Evolutionary conservation across 176 grass and related monocot genomes (phyloP).

Genomic region (Urochloa ruziziensis): DNA sequence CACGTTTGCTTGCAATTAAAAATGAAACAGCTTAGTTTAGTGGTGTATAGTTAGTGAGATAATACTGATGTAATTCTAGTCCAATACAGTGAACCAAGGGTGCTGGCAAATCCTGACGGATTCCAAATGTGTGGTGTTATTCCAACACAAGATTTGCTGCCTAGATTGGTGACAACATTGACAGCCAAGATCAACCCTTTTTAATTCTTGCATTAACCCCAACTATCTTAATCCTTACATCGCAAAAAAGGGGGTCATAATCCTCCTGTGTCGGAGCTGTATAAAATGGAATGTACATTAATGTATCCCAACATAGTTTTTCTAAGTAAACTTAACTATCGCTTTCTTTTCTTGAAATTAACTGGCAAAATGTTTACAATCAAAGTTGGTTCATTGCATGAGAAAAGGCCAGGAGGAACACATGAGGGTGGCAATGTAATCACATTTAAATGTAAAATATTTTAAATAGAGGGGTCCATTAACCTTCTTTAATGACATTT

Average conservation of each 20-base stretch:
- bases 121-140: constrained; percentile 50
- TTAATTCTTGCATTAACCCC: constrained; percentile 27
- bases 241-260: not conserved
- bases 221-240: not conserved
- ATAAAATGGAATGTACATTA: constrained; percentile 13
- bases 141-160: constrained; percentile 61
- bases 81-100: constrained; percentile 38
- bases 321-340: constrained; percentile 21
- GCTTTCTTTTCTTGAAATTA: not conserved
- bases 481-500: not conserved
- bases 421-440: not conserved
- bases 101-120: constrained; percentile 41
- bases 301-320: constrained; percentile 27
- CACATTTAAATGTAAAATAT: constrained; percentile 15
- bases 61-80: constrained; percentile 3
- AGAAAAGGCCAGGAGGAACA: constrained; percentile 27
- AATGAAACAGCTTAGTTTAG: not conserved
- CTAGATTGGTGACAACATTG: constrained; percentile 49
- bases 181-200: constrained; percentile 26
- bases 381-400: constrained; percentile 35
- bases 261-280: constrained; percentile 26
- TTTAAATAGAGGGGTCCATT: constrained; percentile 6
- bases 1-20: constrained; percentile 28
- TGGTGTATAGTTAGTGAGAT: constrained; percentile 29
- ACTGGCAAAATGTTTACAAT: not conserved